Evolutionary conservation across 2,329 filamentous ascomycete genomes (phyloP).

Genomic region (Calonectria pseudoreteaudii): DNA sequence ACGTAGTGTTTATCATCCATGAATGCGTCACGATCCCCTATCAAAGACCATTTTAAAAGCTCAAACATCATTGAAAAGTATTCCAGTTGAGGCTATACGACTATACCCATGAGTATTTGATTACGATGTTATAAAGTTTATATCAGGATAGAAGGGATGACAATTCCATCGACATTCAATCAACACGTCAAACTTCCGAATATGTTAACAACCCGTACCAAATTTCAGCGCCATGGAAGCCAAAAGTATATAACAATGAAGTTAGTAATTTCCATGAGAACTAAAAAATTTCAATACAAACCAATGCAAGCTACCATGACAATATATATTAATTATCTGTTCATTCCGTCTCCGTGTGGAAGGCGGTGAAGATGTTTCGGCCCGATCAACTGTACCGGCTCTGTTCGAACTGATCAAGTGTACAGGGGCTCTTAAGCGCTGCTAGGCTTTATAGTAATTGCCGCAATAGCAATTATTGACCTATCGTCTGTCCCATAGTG

Average conservation of each 20-base stretch:
- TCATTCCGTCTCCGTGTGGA: neutral
- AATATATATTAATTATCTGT: neutral
- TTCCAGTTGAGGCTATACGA: neutral
- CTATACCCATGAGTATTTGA: neutral
- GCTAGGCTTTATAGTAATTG: no score
- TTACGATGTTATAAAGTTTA: neutral
- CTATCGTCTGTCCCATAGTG: no score
- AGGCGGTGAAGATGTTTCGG: neutral
- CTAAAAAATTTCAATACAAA: no score
- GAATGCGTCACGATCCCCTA: neutral
- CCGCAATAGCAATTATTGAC: no score
- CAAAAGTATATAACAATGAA: neutral
- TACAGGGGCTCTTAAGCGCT: no score
- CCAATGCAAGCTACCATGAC: neutral
- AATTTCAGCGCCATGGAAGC: neutral
- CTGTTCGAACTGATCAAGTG: no score
- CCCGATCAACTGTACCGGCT: no score
- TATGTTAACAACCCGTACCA: neutral
- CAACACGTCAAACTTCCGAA: neutral
- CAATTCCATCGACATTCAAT: neutral
- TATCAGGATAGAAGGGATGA: no score
- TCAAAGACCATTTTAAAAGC: neutral
- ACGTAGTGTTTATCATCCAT: neutral
- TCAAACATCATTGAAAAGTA: neutral
- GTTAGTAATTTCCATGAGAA: no score